Percentiles rank a stretch among this genome's conserved stretches.
These are phyloP conservation scores for Oryza punctata DNA, from an alignment of 176 grass and related monocot genomes.

Conservation along the genomic window DNA sequence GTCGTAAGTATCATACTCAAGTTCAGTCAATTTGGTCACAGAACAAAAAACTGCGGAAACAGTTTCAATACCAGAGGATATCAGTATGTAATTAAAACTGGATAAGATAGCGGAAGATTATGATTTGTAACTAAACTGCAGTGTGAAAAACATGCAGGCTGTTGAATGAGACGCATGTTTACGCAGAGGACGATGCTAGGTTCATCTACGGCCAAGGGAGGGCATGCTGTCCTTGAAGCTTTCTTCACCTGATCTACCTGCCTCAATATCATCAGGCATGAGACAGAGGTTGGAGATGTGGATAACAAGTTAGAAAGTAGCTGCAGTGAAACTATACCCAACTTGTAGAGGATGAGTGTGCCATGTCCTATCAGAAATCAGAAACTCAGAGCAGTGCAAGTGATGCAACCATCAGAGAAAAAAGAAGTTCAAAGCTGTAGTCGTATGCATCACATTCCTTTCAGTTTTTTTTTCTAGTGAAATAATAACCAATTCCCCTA, in stretches of 20 bases:
- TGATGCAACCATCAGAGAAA: not conserved
- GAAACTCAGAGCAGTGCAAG: not conserved
- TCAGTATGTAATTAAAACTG: too few species aligned
- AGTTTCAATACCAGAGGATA: too few species aligned
- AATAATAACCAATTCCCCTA: not conserved
- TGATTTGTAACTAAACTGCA: too few species aligned
- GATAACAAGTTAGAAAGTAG: not conserved
- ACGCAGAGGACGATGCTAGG: conserved; percentile 69
- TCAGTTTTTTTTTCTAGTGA: not conserved
- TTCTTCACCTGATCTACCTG: not conserved
- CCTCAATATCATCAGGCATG: not conserved
- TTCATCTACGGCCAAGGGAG: conserved; percentile 73
- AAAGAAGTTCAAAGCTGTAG: not conserved
- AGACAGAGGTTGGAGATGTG: not conserved
- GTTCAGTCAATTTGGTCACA: not conserved
- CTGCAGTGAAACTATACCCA: not conserved
- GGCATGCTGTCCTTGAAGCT: conserved; percentile 23
- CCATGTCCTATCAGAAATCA: not conserved
- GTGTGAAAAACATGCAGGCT: conserved; percentile 1
- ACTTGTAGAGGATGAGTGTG: not conserved
- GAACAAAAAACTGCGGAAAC: too few species aligned
- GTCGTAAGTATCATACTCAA: conserved; percentile 44
- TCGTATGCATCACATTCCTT: not conserved
- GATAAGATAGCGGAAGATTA: too few species aligned
- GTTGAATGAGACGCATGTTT: conserved; percentile 73